Base-by-base conservation (phyloP, 345 rosid species). In the Jatropha curcas region DNA sequence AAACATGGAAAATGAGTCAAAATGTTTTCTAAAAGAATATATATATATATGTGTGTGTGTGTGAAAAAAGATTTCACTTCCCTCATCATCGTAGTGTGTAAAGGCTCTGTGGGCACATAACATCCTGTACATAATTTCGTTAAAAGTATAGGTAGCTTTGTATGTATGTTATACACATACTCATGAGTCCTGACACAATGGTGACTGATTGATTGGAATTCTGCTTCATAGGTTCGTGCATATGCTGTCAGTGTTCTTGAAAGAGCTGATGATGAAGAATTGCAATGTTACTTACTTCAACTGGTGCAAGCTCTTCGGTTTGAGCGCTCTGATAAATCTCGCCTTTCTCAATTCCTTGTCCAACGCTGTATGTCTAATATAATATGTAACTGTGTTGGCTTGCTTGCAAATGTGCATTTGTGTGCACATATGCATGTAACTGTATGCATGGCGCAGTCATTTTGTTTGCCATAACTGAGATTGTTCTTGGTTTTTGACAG, bases 241-340 rank as follows among this genome's bases (percentile, higher is more conserved):
- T 92, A 90, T 86, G 98, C 98, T 80, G 99, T 95, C 70, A 86
- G 94, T 76, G 93, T 95, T 80, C 97, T 94, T 78, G 98, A 89
- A 79, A 87, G 98, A 79, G 98, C 98, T 70, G 98, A 90, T 80
- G 98, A 95, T 81, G 99, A 90, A 77, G 99, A 95, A 76, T 96
- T 95, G 63, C 94, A 91, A 85, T 95, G 99, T 82, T 95, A 95
- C 86, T 84, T 95, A 79, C 96, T 95, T 82, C 98, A 95, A 80
- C 77, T 95, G 82, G 99, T 95, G 84, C 98, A 95, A 85, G 99
- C 99, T 77, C 98, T 95, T 76, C 90, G 94, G 67, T 95, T 95
- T 87, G 99, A 95, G 80, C 91, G 96, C 79, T 84, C 96, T 41
- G 98, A 95, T 80, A 89, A 89, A 87, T 95, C 99, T 76, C 79